A percentile compares a stretch with the other conserved stretches of the same genome.
Evolutionary conservation across 805 yeast genomes (phyloP).

Genomic region (Ogataea nonfermentans): DNA sequence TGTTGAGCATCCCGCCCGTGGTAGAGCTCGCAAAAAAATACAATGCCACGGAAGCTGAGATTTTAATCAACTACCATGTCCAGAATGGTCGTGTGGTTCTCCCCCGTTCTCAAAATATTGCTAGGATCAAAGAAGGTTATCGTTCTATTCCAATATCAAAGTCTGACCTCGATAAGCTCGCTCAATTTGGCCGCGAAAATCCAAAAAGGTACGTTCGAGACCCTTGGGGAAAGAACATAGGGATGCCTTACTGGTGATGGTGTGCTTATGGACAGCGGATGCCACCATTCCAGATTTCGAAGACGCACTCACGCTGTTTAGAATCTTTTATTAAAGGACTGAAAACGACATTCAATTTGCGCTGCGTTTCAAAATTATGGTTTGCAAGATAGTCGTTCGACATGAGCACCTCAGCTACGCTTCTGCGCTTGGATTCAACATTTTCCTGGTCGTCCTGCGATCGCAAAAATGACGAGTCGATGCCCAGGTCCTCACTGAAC

Average conservation of each 20-base stretch:
- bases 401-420: conserved; percentile 24
- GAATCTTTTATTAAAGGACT: conserved; percentile 27
- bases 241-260: conserved; percentile 33
- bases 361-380: conserved; percentile 32
- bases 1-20: conserved; percentile 49
- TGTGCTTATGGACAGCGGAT: conserved; percentile 23
- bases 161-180: conserved; percentile 36
- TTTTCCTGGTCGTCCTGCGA: conserved; percentile 14
- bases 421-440: conserved; percentile 12
- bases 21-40: conserved; percentile 56
- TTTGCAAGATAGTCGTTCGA: conserved; percentile 33
- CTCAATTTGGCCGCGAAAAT: conserved; percentile 29
- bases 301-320: conserved; percentile 19
- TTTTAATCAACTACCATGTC: conserved; percentile 63
- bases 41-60: conserved; percentile 49
- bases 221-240: conserved; percentile 34
- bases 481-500: conserved; percentile 34
- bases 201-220: conserved; percentile 33
- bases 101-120: conserved; percentile 71
- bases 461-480: conserved; percentile 24
- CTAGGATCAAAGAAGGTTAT: conserved; percentile 49
- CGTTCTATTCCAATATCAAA: conserved; percentile 36
- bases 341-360: conserved; percentile 31
- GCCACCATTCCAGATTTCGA: conserved; percentile 41
- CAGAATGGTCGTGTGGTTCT: conserved; percentile 58